These are phyloP conservation scores for Erysimum pusillum DNA, from an alignment of 441 rosid genomes.

Conservation along the genomic window DNA sequence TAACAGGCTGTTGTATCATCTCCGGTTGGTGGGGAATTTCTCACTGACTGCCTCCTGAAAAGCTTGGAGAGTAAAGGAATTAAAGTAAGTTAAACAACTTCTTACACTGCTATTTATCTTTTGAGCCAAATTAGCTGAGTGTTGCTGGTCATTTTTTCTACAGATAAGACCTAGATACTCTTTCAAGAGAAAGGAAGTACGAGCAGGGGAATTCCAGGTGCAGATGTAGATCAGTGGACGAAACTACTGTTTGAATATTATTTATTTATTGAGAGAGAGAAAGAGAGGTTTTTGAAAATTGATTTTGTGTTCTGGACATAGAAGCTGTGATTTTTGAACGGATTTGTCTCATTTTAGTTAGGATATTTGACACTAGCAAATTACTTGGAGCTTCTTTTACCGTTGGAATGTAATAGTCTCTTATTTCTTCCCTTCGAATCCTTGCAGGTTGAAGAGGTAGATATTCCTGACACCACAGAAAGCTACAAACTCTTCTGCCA, in stretches of 20 bases:
- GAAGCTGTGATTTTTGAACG: neutral
- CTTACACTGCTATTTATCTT: neutral
- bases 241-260: conserved; percentile 23
- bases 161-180: conserved; percentile 98
- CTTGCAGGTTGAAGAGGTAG: conserved; percentile 78
- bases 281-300: neutral
- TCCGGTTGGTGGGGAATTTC: conserved; percentile 95
- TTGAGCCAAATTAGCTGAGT: conserved; percentile 17
- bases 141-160: conserved; percentile 36
- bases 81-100: conserved; percentile 57
- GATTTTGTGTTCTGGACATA: conserved; percentile 10
- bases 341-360: conserved; percentile 15
- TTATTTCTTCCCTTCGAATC: conserved; percentile 34
- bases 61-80: conserved; percentile 98
- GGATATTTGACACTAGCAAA: conserved; percentile 13
- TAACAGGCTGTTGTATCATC: conserved; percentile 80
- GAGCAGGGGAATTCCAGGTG: conserved; percentile 96
- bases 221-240: conserved; percentile 32
- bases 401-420: conserved; percentile 16
- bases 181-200: conserved; percentile 93
- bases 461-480: conserved; percentile 87
- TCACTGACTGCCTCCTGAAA: conserved; percentile 91
- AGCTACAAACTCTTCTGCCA: conserved; percentile 93
- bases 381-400: neutral
- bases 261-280: conserved; percentile 8